Evolutionary conservation across 2,329 filamentous ascomycete species (phyloP).

Genomic region (Blumeria hordei): DNA sequence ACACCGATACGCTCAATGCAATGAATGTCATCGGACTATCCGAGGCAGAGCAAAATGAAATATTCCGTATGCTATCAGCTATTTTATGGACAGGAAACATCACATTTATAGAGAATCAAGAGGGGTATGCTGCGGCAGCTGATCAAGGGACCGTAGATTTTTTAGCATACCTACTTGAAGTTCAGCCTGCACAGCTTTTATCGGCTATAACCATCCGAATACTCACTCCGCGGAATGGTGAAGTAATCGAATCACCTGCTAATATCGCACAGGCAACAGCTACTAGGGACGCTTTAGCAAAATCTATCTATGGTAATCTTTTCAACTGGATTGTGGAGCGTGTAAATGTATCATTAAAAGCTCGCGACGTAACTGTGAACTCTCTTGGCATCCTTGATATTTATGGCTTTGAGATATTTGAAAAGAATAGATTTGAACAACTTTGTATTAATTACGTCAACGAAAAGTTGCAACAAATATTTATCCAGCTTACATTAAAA

Average conservation of each 20-base stretch:
- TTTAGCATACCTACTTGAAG: constrained; percentile 78
- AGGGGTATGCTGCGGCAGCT: constrained; percentile 62
- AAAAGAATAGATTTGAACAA: constrained; percentile 97
- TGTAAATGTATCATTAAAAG: constrained; percentile 69
- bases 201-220: constrained; percentile 77
- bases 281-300: constrained; percentile 75
- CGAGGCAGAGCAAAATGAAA: constrained; percentile 77
- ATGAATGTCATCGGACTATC: constrained; percentile 85
- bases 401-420: constrained; percentile 97
- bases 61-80: constrained; percentile 83
- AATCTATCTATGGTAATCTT: constrained; percentile 90
- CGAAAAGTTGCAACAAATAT: constrained; percentile 96
- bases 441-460: constrained; percentile 99
- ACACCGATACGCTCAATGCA: constrained; percentile 69
- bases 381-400: constrained; percentile 95
- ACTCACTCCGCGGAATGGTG: constrained; percentile 41
- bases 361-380: constrained; percentile 50
- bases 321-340: constrained; percentile 97
- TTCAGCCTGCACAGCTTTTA: constrained; percentile 55
- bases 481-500: constrained; percentile 91
- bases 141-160: constrained; percentile 90
- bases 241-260: constrained; percentile 50
- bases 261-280: constrained; percentile 70
- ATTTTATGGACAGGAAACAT: constrained; percentile 92
- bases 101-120: constrained; percentile 70